Base-by-base conservation (phyloP, 257 asterid genomes). In the Przewalskia tangutica region DNA sequence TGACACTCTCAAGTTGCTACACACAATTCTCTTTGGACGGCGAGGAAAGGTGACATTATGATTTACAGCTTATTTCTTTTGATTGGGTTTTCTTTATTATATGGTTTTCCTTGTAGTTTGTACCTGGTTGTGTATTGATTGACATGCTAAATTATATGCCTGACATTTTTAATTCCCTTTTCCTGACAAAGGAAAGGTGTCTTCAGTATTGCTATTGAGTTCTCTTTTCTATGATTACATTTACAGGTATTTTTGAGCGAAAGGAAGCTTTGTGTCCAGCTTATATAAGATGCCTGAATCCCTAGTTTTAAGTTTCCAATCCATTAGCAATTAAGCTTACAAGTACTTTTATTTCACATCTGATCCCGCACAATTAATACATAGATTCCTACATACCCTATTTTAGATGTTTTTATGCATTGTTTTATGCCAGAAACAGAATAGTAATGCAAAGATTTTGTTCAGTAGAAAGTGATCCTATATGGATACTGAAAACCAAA, bases 1-100 rank as follows among this genome's bases (percentile, higher is more conserved):
- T 2, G 99, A 96, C 18, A 93, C 93, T 36, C 89, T 92, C 82
- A 96, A 91, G 80, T 83, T 89, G 90, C 90, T 96, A 88, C 97
- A 94, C 83, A 85, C 88, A 34, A 82, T 93, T 82, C 92, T 96
- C 46, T 96, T 90, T 87, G 97, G 97, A 82, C 91, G 98, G 89
- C 90, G 98, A 86, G 98, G 93, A 85, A 96, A 94, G 99, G 98
- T 93, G 85, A 88, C 6, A 7, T 63, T 82, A 67, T 20, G 67
- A 66, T n/a, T 73, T 76, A 71, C 51, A 54, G 17, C 83, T 27
- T 27, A 27, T 27, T 27, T 27, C 1, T 27, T 27, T 70, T 9
- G 38, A 42, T 70, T 44, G n/a, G 55, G 18, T 44, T 70, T 38
- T 48, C 40, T 44, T 68, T 70, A 6, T 70, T 18, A n/a, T 70